Evolutionary conservation across 768 basidiomycete genomes (phyloP), one percentile per base, ranked within the genome.

Genomic region (Hydnum rufescens): DNA sequence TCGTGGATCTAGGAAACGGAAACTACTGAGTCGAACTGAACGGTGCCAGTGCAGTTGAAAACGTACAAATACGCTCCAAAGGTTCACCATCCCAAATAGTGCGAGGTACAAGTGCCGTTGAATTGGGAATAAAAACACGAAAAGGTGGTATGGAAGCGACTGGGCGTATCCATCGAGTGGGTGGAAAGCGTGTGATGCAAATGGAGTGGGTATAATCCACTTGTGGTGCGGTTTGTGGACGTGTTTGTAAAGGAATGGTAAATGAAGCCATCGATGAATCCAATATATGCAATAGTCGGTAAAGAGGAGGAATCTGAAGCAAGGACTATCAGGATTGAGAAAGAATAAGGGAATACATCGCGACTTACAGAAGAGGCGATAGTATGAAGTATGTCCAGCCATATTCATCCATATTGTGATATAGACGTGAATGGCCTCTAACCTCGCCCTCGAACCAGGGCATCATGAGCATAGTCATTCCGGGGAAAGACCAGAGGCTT

Each of bases 151-250:
- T 2, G 95, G 95, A 3, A 97, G 65, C 5, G 89, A 92, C 68
- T 99, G 95, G 26, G 80, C 63, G 63, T 85, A 97, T 2, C 95
- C 95, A 64, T 99, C 95, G 22, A 96, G 67, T 0, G 87, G 87
- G 65, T 99, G 89, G 77, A 99, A 99, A 0, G 95, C 95, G 62
- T 96, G 84, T 23, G 93, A 93, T 30, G 95, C 86, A 60, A 87
- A 99, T 0, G 95, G 95, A 0, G 95, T 95, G 3, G 95, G 92
- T 55, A 99, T 90, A 57, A 97, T 71, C 95, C 95, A 99, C 66
- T 86, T 92, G 74, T 99, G 95, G 64, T 99, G 95, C 1, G 93
- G 90, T 65, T 99, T 99, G 66, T 99, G 95, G 44, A 99, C 60
- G 53, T 72, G 67, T 64, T 93, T 97, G 72, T 99, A 99, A 54